Evolutionary conservation across 2,329 filamentous ascomycete genomes (phyloP).

Genomic region (Emergomyces orientalis): DNA sequence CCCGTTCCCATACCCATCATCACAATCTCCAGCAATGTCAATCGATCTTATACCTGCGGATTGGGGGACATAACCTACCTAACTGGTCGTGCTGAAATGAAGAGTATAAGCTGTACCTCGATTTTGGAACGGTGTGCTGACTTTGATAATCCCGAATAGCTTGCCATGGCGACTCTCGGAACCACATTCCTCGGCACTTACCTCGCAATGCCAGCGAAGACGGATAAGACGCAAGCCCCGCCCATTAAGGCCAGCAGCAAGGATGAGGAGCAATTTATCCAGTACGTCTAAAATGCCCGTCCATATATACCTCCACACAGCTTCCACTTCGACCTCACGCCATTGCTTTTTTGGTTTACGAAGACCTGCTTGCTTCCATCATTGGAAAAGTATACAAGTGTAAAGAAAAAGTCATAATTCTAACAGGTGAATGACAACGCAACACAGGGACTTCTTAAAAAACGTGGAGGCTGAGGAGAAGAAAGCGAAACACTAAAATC

Average conservation of each 20-base stretch:
- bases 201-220: slow-evolving; percentile 40
- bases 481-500: slow-evolving; percentile 24
- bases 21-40: neutral
- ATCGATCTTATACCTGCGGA: neutral
- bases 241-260: slow-evolving; percentile 57
- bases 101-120: neutral
- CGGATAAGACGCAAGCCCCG: slow-evolving; percentile 41
- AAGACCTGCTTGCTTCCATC: neutral
- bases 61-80: neutral
- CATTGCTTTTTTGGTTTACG: neutral
- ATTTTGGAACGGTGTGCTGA: neutral
- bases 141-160: slow-evolving; percentile 33
- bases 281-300: slow-evolving; percentile 41
- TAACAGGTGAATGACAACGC: neutral
- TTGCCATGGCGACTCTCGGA: slow-evolving; percentile 51
- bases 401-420: neutral
- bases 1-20: slow-evolving; percentile 5
- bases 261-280: slow-evolving; percentile 60
- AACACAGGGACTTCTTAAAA: slow-evolving; percentile 42
- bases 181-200: slow-evolving; percentile 41
- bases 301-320: neutral
- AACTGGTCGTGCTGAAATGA: neutral
- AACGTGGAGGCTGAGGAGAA: slow-evolving; percentile 40
- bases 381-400: neutral
- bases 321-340: neutral